Percentiles rank a stretch among this genome's conserved stretches.
Conservation (phyloP, 306 rosid genomes). For the Mimosa pudica region DNA sequence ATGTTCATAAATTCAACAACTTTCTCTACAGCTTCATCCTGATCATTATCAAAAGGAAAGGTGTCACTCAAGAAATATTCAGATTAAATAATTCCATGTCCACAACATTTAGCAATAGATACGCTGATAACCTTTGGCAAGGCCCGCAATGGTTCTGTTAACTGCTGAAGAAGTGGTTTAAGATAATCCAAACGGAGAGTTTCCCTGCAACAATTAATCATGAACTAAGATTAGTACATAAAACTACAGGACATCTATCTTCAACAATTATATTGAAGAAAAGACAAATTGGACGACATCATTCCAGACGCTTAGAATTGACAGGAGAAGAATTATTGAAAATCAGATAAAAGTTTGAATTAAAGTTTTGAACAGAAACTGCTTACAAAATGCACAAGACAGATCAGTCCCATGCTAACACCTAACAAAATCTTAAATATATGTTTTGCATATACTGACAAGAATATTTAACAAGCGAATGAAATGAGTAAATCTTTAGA, state of each 20-base stretch:
- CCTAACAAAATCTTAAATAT: conserved; percentile 18
- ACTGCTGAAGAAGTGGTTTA: conserved; percentile 61
- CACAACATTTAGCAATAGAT: conserved; percentile 11
- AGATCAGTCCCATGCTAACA: conserved; percentile 22
- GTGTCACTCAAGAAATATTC: conserved; percentile 27
- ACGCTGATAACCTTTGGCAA: conserved; percentile 73
- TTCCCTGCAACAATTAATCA: conserved; percentile 60
- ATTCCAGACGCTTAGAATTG: conserved; percentile 11
- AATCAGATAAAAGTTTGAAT: neutral
- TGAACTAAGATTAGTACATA: conserved; percentile 1
- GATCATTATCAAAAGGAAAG: conserved; percentile 40
- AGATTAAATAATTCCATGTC: conserved; percentile 19
- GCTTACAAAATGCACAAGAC: neutral
- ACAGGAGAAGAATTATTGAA: conserved; percentile 17
- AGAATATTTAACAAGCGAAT: conserved; percentile 25
- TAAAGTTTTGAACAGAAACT: conserved; percentile 29
- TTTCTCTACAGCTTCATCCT: conserved; percentile 84
- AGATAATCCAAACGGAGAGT: conserved; percentile 79
- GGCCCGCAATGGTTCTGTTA: conserved; percentile 69
- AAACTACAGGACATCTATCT: conserved; percentile 18
- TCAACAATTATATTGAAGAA: conserved; percentile 19
- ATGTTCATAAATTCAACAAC: conserved; percentile 92
- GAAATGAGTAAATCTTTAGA: conserved; percentile 26
- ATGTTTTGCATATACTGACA: conserved; percentile 17
- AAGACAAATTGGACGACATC: conserved; percentile 30